Evolutionary conservation across 371 early-diverging fungal species (phyloP).

Genomic region (Coemansia sp.): DNA sequence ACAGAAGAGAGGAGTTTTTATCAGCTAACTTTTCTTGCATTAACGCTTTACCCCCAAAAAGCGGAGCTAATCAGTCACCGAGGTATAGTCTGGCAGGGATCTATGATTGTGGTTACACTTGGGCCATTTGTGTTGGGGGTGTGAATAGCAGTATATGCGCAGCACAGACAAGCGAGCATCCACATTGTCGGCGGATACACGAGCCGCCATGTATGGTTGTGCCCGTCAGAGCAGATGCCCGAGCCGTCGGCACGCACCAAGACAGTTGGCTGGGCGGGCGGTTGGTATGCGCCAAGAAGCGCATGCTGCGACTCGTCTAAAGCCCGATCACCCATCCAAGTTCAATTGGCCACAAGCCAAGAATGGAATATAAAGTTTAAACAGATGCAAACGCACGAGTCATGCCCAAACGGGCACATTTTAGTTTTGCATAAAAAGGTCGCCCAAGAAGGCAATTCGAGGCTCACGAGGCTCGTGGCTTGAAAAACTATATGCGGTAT

Average conservation of each 20-base stretch:
- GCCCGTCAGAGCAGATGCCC: slow-evolving; percentile 26
- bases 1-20: slow-evolving; percentile 6
- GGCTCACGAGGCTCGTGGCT: too few species aligned
- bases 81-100: neutral
- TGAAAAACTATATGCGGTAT: too few species aligned
- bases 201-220: slow-evolving; percentile 18
- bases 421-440: too few species aligned
- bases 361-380: neutral
- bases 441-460: too few species aligned
- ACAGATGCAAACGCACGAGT: neutral
- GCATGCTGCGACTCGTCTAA: neutral
- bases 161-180: slow-evolving; percentile 14
- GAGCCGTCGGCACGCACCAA: slow-evolving; percentile 39
- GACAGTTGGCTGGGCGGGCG: neutral
- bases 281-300: neutral
- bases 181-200: slow-evolving; percentile 15
- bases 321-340: neutral
- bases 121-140: slow-evolving; percentile 24
- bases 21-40: neutral
- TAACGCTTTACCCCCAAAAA: neutral
- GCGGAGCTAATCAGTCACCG: neutral
- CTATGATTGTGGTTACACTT: slow-evolving; percentile 18
- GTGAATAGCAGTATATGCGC: slow-evolving; percentile 15
- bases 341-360: neutral
- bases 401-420: too few species aligned